These are phyloP conservation scores for Cystofilobasidium bisporidii DNA, from an alignment of 768 basidiomycete genomes.

Conservation along the genomic window DNA sequence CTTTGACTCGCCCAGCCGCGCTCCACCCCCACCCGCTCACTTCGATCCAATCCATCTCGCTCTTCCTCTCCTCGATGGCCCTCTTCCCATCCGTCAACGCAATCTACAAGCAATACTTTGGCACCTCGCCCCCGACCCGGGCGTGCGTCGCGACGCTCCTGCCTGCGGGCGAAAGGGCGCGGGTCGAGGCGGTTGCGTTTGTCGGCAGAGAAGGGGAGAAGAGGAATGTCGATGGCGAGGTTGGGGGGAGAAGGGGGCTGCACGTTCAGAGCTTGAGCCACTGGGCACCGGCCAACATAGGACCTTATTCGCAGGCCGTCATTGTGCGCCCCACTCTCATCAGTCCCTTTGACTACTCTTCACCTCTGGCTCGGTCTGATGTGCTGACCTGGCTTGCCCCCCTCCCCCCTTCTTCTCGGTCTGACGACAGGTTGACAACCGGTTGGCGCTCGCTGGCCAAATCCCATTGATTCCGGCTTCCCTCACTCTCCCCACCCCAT, in stretches of 20 bases:
- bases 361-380: background rate
- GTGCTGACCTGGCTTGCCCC: background rate
- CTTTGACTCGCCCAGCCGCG: constrained; percentile 29
- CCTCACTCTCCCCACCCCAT: constrained; percentile 55
- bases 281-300: constrained; percentile 99
- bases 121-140: constrained; percentile 80
- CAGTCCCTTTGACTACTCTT: constrained; percentile 11
- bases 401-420: no score
- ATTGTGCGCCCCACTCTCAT: constrained; percentile 46
- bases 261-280: constrained; percentile 96
- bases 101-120: constrained; percentile 72
- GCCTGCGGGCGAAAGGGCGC: constrained; percentile 50
- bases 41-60: constrained; percentile 64
- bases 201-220: constrained; percentile 34
- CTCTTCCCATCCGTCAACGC: constrained; percentile 67
- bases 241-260: constrained; percentile 52
- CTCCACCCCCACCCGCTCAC: constrained; percentile 52
- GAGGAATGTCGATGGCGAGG: constrained; percentile 35
- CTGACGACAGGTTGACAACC: constrained; percentile 66
- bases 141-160: constrained; percentile 84
- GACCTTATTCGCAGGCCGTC: constrained; percentile 92
- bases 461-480: constrained; percentile 76
- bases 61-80: constrained; percentile 67
- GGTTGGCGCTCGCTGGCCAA: constrained; percentile 86
- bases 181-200: constrained; percentile 76